A percentile compares a stretch with the other conserved stretches of the same genome.
Conservation (phyloP, 345 rosid species). For the Reutealis trisperma region DNA sequence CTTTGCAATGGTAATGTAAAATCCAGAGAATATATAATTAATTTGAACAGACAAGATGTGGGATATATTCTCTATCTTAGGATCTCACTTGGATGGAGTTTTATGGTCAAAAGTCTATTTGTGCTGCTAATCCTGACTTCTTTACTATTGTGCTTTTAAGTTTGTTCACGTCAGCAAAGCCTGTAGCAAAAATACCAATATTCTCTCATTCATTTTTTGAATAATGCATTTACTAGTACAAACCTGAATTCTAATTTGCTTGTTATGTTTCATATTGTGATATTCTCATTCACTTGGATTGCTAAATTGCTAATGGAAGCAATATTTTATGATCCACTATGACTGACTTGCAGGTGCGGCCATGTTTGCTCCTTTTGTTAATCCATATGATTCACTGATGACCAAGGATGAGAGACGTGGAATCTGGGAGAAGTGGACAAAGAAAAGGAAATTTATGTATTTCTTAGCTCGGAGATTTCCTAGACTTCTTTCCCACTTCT, state of each 20-base stretch:
- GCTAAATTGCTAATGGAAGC: not conserved
- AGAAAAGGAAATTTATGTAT: slow-evolving; percentile 57
- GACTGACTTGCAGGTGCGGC: slow-evolving; percentile 52
- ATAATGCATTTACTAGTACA: not conserved
- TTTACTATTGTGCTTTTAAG: not conserved
- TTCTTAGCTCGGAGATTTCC: slow-evolving; percentile 64
- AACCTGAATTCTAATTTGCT: not conserved
- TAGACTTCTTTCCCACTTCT: slow-evolving; percentile 50
- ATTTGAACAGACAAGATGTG: not conserved
- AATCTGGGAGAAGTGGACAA: slow-evolving; percentile 61
- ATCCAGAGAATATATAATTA: not conserved
- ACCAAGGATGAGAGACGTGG: slow-evolving; percentile 48
- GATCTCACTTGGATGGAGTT: not conserved
- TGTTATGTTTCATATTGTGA: not conserved
- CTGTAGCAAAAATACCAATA: not conserved
- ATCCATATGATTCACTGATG: slow-evolving; percentile 66
- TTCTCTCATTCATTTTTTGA: not conserved
- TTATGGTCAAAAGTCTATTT: not conserved
- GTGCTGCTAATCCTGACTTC: not conserved
- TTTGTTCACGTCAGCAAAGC: not conserved
- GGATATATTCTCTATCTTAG: not conserved
- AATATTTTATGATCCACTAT: not conserved
- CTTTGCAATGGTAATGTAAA: not conserved
- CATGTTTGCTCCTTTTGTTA: slow-evolving; percentile 70
- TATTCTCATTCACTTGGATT: not conserved